A percentile compares a stretch with the other conserved stretches of the same genome.
Evolutionary conservation across 306 rosid species (phyloP).

Genomic region (Luffa acutangula): DNA sequence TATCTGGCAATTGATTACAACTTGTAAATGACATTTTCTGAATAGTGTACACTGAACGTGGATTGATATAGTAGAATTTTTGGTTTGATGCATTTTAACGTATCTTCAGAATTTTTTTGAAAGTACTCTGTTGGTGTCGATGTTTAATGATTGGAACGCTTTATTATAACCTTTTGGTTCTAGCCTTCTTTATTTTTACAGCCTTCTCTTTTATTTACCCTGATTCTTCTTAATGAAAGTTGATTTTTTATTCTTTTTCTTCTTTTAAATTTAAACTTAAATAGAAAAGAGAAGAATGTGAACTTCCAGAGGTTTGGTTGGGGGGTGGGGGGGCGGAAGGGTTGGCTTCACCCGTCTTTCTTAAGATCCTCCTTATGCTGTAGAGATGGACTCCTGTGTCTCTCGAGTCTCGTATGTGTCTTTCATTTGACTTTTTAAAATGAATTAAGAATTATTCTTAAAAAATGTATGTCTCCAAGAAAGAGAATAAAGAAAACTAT

Average conservation of each 20-base stretch:
- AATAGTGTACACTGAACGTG: not conserved
- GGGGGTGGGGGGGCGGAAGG: too few relatives aligned
- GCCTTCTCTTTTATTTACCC: not conserved
- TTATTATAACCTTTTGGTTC: not conserved
- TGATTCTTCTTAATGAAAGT: not conserved
- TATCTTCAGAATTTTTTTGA: not conserved
- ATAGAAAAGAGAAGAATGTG: too few relatives aligned
- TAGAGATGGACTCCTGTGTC: not conserved
- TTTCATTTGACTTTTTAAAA: not conserved
- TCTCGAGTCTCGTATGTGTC: not conserved
- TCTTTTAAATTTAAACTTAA: too few relatives aligned
- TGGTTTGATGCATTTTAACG: not conserved
- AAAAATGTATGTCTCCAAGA: not conserved
- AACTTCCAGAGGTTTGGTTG: too few relatives aligned
- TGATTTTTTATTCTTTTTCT: not conserved
- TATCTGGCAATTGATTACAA: not conserved
- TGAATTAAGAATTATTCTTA: not conserved
- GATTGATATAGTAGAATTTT: not conserved
- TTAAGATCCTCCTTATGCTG: not conserved
- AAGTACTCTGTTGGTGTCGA: not conserved
- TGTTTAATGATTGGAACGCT: not conserved
- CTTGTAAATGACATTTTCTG: not conserved
- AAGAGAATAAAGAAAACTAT: not conserved
- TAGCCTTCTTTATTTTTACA: not conserved
- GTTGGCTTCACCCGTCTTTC: not conserved